phyloP scores from a whole-genome alignment of 2,329 filamentous ascomycete genomes.

The Alternaria postmessia region DNA sequence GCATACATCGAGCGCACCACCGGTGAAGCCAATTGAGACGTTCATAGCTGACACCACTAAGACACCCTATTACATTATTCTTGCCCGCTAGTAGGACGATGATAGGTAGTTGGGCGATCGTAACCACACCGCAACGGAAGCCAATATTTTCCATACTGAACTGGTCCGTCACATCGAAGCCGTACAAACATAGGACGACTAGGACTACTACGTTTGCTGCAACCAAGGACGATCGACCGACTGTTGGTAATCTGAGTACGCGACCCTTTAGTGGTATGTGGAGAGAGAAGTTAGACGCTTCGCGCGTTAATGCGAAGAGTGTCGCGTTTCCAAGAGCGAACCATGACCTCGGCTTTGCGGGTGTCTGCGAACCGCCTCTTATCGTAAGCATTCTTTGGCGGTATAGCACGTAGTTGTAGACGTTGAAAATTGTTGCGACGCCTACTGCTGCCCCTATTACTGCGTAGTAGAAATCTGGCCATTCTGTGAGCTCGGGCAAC shows the following conservation, averaged over 20 bases:
- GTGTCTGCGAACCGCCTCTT: conserved; percentile 50
- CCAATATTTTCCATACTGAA: conserved; percentile 65
- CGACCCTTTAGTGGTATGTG: conserved; percentile 44
- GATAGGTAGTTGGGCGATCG: conserved; percentile 63
- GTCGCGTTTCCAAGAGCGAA: conserved; percentile 61
- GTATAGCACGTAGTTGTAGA: conserved; percentile 59
- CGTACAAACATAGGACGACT: conserved; percentile 65
- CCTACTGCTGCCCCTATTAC: conserved; percentile 58
- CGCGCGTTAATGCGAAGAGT: conserved; percentile 62
- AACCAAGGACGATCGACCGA: conserved; percentile 52
- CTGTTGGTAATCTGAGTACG: conserved; percentile 51
- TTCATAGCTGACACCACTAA: conserved; percentile 72
- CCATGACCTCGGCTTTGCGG: conserved; percentile 63
- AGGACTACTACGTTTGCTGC: conserved; percentile 59
- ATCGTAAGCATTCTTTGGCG: conserved; percentile 61
- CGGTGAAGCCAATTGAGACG: conserved; percentile 77
- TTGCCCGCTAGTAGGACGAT: conserved; percentile 65
- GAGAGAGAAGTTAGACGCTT: conserved; percentile 60
- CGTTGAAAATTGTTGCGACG: conserved; percentile 55
- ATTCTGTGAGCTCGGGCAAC: conserved; percentile 55
- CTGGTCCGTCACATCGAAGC: conserved; percentile 59
- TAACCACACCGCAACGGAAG: conserved; percentile 63
- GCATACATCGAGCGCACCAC: conserved; percentile 74
- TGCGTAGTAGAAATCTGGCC: conserved; percentile 64
- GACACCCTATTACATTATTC: conserved; percentile 66